phyloP scores from a whole-genome alignment of 2,329 filamentous ascomycete species.

The Onygena corvina region DNA sequence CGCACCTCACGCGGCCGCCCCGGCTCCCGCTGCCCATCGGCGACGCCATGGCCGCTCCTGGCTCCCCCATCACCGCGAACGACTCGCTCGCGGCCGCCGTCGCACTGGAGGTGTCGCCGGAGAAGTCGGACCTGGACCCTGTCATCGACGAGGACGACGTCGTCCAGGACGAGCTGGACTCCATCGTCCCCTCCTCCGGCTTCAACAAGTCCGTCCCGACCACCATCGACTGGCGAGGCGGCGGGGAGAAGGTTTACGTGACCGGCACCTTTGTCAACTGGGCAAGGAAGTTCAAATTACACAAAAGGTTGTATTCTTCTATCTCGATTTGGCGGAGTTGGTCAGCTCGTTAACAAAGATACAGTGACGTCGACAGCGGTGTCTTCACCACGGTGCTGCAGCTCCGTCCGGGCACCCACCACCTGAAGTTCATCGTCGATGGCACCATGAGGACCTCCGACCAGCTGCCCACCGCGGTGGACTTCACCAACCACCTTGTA shows the following conservation, averaged over 20 bases:
- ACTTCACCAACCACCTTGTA: slow-evolving; percentile 94
- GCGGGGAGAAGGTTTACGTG: slow-evolving; percentile 84
- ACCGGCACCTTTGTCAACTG: slow-evolving; percentile 96
- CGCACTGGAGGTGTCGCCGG: slow-evolving; percentile 41
- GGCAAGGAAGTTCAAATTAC: slow-evolving; percentile 84
- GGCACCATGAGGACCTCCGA: slow-evolving; percentile 83
- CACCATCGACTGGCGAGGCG: slow-evolving; percentile 68
- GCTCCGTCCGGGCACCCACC: slow-evolving; percentile 85
- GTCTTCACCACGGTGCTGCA: slow-evolving; percentile 66
- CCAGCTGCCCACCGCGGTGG: slow-evolving; percentile 82
- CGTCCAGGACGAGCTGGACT: slow-evolving; percentile 59
- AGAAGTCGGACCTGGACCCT: slow-evolving; percentile 43
- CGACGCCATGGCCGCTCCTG: slow-evolving; percentile 77
- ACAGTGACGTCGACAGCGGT: slow-evolving; percentile 36
- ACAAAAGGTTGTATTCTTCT: slow-evolving; percentile 47
- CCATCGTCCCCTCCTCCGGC: slow-evolving; percentile 49
- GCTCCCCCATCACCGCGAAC: slow-evolving; percentile 67
- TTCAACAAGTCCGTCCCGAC: slow-evolving; percentile 71
- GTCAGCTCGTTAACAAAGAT: background rate
- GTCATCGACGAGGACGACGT: slow-evolving; percentile 61
- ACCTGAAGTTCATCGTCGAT: slow-evolving; percentile 92
- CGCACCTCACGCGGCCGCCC: slow-evolving; percentile 51
- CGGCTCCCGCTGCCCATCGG: slow-evolving; percentile 86
- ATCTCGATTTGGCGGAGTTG: no score
- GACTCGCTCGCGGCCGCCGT: slow-evolving; percentile 45